These are phyloP conservation scores for Ricinus communis DNA, from an alignment of 345 rosid species.

Conservation along the genomic window DNA sequence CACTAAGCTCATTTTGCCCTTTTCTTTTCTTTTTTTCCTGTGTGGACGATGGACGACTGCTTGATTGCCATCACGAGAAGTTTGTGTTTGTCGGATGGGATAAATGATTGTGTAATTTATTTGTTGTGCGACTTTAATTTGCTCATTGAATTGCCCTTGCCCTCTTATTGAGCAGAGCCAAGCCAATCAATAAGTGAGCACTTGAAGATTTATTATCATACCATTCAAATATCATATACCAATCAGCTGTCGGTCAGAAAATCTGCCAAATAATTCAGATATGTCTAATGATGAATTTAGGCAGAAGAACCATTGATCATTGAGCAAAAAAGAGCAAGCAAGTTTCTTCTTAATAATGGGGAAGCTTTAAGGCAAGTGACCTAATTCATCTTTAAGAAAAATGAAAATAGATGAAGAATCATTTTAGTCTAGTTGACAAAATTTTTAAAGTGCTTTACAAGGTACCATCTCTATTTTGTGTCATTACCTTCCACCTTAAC, in stretches of 20 bases:
- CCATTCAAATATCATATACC: too few species aligned
- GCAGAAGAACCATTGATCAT: not conserved
- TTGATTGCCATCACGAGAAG: slow-evolving; percentile 16
- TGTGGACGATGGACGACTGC: not conserved
- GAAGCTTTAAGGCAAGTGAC: too few species aligned
- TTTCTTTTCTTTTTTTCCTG: too few species aligned
- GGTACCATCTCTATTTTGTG: too few species aligned
- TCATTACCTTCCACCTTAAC: not conserved
- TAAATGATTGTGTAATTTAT: not conserved
- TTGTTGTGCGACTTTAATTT: too few species aligned
- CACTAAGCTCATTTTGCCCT: not conserved
- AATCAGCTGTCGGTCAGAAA: too few species aligned
- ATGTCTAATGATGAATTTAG: too few species aligned
- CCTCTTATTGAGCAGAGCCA: not conserved
- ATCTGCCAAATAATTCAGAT: too few species aligned
- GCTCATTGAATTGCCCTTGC: not conserved
- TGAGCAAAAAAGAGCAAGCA: not conserved
- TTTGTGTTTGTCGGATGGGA: not conserved
- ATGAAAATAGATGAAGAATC: not conserved
- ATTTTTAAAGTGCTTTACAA: too few species aligned
- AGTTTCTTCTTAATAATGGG: not conserved
- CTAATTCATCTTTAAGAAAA: too few species aligned
- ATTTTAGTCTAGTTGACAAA: not conserved
- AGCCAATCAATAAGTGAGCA: too few species aligned
- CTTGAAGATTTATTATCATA: too few species aligned